Conservation (phyloP, 2,329 filamentous ascomycete genomes). For the Scolecobasidium constrictum region DNA sequence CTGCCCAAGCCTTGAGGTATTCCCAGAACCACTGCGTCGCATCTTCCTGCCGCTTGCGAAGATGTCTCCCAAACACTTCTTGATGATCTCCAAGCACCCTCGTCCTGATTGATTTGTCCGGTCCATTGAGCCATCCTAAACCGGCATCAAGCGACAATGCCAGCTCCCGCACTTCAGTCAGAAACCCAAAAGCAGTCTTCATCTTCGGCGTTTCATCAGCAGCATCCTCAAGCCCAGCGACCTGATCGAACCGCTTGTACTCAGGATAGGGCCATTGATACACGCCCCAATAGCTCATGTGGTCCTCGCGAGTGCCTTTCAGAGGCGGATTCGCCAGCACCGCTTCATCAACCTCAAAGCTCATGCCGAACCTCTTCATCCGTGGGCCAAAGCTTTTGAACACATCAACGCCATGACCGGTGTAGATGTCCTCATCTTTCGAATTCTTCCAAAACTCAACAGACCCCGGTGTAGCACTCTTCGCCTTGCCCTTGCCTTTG, state of each 20-base stretch:
- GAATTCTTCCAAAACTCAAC: constrained; percentile 27
- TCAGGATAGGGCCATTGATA: constrained; percentile 53
- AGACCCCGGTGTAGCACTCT: background rate
- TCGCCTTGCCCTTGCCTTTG: constrained; percentile 21
- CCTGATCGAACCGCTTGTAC: constrained; percentile 48
- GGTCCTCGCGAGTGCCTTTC: constrained; percentile 44
- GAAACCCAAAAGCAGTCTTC: constrained; percentile 47
- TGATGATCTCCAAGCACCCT: constrained; percentile 32
- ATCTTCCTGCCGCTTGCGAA: constrained; percentile 26
- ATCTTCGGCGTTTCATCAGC: constrained; percentile 54
- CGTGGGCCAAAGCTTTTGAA: constrained; percentile 50
- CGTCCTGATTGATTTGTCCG: constrained; percentile 43
- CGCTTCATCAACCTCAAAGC: constrained; percentile 54
- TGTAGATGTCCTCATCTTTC: constrained; percentile 32
- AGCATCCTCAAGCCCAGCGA: constrained; percentile 50
- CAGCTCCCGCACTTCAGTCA: constrained; percentile 48
- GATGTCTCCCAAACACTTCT: constrained; percentile 35
- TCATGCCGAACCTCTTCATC: constrained; percentile 54
- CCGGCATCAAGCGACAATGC: constrained; percentile 57
- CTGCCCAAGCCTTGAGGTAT: constrained; percentile 12
- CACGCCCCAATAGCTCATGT: constrained; percentile 51
- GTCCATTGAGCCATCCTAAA: constrained; percentile 54
- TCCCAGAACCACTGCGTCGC: constrained; percentile 27
- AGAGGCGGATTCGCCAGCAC: constrained; percentile 38
- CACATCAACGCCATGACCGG: constrained; percentile 50